Percentiles rank a stretch among this genome's conserved stretches.
Evolutionary conservation across 2,329 filamentous ascomycete genomes (phyloP).

Genomic region (Microdochium trichocladiopsis): DNA sequence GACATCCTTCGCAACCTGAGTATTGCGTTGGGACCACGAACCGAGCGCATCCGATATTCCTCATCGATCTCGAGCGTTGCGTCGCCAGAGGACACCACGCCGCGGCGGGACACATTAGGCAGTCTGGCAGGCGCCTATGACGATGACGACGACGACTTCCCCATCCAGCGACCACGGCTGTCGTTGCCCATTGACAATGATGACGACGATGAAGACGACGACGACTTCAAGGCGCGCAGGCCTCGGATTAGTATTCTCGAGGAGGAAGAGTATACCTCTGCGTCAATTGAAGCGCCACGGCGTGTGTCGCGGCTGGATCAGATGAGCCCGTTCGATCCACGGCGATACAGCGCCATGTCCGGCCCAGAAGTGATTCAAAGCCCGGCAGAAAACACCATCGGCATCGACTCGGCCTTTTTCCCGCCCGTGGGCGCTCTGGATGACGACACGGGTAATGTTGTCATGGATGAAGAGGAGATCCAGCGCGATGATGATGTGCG

Average conservation of each 20-base stretch:
- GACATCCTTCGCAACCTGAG: conserved; percentile 40
- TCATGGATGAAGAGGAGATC: conserved; percentile 28
- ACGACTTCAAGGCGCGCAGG: conserved; percentile 24
- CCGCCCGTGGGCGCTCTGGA: conserved; percentile 36
- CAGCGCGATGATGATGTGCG: conserved; percentile 25
- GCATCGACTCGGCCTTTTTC: conserved; percentile 45
- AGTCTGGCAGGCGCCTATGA: conserved; percentile 27
- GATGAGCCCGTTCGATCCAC: conserved; percentile 38
- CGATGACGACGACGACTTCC: conserved; percentile 43
- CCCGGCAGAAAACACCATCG: conserved; percentile 28
- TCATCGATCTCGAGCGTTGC: conserved; percentile 26
- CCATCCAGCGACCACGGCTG: conserved; percentile 43
- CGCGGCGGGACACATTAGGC: conserved; percentile 11
- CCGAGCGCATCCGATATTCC: conserved; percentile 35
- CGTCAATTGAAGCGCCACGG: conserved; percentile 53
- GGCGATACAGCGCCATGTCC: conserved; percentile 42
- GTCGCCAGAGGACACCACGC: conserved; percentile 6
- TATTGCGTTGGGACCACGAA: conserved; percentile 42
- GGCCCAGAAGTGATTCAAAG: conserved; percentile 15
- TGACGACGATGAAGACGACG: conserved; percentile 39
- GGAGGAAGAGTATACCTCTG: conserved; percentile 50
- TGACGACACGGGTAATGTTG: conserved; percentile 27
- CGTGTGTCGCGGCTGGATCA: conserved; percentile 41
- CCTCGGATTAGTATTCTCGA: conserved; percentile 48
- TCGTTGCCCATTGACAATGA: conserved; percentile 46